Conservation (phyloP, 495 filamentous ascomycete genomes). For the Penicillium samsonianum region DNA sequence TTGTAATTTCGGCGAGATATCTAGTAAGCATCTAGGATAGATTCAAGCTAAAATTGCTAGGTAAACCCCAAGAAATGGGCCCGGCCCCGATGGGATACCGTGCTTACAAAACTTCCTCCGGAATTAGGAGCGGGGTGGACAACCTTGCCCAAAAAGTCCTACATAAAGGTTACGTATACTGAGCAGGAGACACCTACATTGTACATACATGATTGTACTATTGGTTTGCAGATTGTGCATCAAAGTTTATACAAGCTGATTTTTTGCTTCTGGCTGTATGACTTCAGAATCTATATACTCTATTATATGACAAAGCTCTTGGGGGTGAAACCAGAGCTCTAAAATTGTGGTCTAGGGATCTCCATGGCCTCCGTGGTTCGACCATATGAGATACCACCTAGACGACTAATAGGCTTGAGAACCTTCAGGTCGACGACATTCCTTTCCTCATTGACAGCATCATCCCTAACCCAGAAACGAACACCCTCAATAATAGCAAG, state of each 20-base stretch:
- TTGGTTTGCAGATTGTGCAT: not conserved
- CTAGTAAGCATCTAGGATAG: not conserved
- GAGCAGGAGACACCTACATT: too few relatives aligned
- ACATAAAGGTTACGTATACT: too few relatives aligned
- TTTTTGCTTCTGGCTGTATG: not conserved
- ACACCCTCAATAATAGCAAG: slow-evolving; percentile 82
- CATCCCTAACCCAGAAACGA: slow-evolving; percentile 86
- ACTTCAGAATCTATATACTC: not conserved
- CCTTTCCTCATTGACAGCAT: slow-evolving; percentile 77
- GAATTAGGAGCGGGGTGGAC: not conserved
- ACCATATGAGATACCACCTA: slow-evolving; percentile 85
- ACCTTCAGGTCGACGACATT: slow-evolving; percentile 70
- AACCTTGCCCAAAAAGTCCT: not conserved
- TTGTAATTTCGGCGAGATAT: not conserved
- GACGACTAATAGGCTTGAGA: slow-evolving; percentile 70
- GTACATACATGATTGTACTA: too few relatives aligned
- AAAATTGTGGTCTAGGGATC: slow-evolving; percentile 62
- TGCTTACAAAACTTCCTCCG: not conserved
- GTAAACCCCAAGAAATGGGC: not conserved
- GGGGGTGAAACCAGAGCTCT: slow-evolving; percentile 2
- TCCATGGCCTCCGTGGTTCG: slow-evolving; percentile 72
- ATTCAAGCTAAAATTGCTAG: slow-evolving; percentile 21
- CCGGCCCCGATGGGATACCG: too few relatives aligned
- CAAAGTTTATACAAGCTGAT: not conserved
- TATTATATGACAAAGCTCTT: not conserved